Evolutionary conservation across 1,284 basidiomycete genomes (phyloP).

Genomic region (Sphaerobolus stellatus): DNA sequence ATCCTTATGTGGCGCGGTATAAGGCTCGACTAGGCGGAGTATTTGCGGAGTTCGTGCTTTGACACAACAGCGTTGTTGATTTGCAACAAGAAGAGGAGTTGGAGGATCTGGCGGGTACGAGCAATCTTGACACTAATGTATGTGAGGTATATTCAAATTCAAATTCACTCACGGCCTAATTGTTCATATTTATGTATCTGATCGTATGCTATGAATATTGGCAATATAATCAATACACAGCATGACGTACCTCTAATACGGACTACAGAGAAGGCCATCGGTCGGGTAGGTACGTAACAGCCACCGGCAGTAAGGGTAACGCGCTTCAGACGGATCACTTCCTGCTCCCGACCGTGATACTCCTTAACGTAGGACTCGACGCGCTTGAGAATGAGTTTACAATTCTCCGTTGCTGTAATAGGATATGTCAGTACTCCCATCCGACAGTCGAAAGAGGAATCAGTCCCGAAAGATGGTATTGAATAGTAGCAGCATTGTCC

Average conservation of each 20-base stretch:
- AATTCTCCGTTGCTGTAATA: too few species aligned
- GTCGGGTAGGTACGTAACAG: slow-evolving; percentile 95
- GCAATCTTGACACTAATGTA: slow-evolving; percentile 80
- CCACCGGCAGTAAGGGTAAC: slow-evolving; percentile 91
- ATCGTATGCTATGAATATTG: too few species aligned
- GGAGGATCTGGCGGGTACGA: background rate
- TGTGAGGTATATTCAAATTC: slow-evolving; percentile 1
- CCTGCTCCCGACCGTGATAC: slow-evolving; percentile 89
- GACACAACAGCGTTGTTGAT: slow-evolving; percentile 99
- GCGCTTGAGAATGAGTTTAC: slow-evolving; percentile 99
- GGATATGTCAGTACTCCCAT: slow-evolving; percentile 27
- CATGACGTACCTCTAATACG: slow-evolving; percentile 96
- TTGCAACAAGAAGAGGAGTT: slow-evolving; percentile 66
- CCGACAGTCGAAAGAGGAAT: slow-evolving; percentile 28
- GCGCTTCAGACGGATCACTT: slow-evolving; percentile 95
- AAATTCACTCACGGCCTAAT: slow-evolving; percentile 58
- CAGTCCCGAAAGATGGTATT: slow-evolving; percentile 99
- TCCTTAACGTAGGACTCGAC: slow-evolving; percentile 99
- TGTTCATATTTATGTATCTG: too few species aligned
- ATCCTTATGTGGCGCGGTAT: slow-evolving; percentile 64
- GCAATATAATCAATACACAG: too few species aligned
- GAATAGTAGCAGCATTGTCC: slow-evolving; percentile 73
- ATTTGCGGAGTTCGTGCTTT: slow-evolving; percentile 95
- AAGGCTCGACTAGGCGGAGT: slow-evolving; percentile 97
- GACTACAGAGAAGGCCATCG: slow-evolving; percentile 98